Conservation (phyloP, 1,139 yeast genomes). For the Candida mesenterica region DNA sequence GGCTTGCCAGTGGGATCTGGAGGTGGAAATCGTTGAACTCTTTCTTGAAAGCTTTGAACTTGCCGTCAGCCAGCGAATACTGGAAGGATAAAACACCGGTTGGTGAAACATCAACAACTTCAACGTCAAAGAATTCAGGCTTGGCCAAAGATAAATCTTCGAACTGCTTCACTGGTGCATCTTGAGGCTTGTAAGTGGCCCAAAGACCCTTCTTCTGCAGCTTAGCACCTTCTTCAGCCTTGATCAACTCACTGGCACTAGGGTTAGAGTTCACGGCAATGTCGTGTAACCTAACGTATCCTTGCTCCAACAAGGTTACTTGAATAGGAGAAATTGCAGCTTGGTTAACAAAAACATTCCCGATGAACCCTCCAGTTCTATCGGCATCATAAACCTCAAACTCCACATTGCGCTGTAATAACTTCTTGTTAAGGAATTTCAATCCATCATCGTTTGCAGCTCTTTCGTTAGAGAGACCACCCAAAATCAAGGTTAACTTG, state of each 20-base stretch:
- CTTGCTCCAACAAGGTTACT: slow-evolving; percentile 57
- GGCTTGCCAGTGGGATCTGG: slow-evolving; percentile 39
- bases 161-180: slow-evolving; percentile 21
- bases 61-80: slow-evolving; percentile 33
- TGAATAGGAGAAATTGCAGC: slow-evolving; percentile 55
- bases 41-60: slow-evolving; percentile 44
- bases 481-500: slow-evolving; percentile 67
- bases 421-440: slow-evolving; percentile 51
- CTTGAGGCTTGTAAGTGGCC: slow-evolving; percentile 51
- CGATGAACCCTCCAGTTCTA: slow-evolving; percentile 79
- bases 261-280: slow-evolving; percentile 62
- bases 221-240: slow-evolving; percentile 66
- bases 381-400: slow-evolving; percentile 70
- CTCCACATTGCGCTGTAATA: slow-evolving; percentile 71
- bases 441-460: slow-evolving; percentile 51
- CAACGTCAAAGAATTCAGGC: slow-evolving; percentile 60
- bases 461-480: slow-evolving; percentile 63
- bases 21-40: slow-evolving; percentile 46
- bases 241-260: slow-evolving; percentile 49
- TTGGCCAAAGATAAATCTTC: slow-evolving; percentile 25
- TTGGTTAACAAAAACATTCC: slow-evolving; percentile 58
- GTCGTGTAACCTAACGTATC: slow-evolving; percentile 65
- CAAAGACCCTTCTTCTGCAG: slow-evolving; percentile 60
- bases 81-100: slow-evolving; percentile 58
- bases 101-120: slow-evolving; percentile 53